These are phyloP conservation scores for Teratosphaeria destructans DNA, from an alignment of 2,329 filamentous ascomycete species.

Conservation along the genomic window DNA sequence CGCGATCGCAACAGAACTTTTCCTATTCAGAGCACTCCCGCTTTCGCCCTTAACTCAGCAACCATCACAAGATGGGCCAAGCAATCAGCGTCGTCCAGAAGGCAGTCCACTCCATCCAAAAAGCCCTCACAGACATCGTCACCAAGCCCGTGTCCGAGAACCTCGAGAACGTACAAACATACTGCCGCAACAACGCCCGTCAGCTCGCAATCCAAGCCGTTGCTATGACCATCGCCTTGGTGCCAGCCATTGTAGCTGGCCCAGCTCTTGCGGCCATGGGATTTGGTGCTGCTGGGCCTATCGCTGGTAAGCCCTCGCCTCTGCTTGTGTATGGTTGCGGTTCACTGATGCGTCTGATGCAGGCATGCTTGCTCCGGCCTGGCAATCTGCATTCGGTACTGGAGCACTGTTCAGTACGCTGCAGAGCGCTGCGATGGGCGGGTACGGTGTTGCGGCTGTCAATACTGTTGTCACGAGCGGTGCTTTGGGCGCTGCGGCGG, in stretches of 20 bases:
- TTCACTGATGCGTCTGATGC: background rate
- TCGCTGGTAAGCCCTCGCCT: background rate
- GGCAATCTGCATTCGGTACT: background rate
- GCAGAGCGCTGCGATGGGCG: constrained; percentile 8
- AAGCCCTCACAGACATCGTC: background rate
- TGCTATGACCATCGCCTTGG: background rate
- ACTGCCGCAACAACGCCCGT: background rate
- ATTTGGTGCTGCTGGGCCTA: background rate
- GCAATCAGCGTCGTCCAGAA: background rate
- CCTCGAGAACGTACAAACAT: background rate
- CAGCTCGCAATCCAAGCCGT: background rate
- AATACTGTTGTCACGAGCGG: background rate
- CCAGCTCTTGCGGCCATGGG: background rate
- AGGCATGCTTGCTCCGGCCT: background rate
- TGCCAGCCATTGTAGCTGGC: background rate
- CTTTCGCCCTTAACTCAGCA: background rate
- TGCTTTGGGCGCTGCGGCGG: background rate
- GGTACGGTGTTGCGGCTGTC: constrained; percentile 2
- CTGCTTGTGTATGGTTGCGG: background rate
- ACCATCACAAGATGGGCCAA: background rate
- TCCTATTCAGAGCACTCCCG: background rate
- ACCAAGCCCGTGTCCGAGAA: background rate
- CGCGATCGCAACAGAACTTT: background rate
- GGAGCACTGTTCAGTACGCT: constrained; percentile 2
- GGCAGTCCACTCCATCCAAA: background rate